These are phyloP conservation scores for Sanguinoderma infundibulare DNA, from an alignment of 1,284 basidiomycete species.

Conservation along the genomic window DNA sequence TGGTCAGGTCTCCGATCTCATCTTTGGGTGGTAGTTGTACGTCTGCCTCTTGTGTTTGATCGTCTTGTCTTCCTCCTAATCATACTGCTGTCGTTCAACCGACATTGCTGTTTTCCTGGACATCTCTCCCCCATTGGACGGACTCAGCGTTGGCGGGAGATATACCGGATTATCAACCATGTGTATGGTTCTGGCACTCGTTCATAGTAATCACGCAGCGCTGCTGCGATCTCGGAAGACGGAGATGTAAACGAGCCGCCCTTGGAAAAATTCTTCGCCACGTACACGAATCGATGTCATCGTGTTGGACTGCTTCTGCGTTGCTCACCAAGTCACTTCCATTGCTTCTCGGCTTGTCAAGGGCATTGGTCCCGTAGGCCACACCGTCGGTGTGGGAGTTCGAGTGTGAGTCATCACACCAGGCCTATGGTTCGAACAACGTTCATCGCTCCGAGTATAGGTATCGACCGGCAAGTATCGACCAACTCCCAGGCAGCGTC, in stretches of 20 bases:
- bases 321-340: no score
- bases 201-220: not conserved
- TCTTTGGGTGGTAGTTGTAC: conserved; percentile 69
- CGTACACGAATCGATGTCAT: not conserved
- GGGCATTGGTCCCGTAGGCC: not conserved
- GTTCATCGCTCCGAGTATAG: no score
- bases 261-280: not conserved
- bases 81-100: not conserved
- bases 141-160: not conserved
- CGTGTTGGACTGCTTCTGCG: not conserved
- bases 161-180: not conserved
- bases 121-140: not conserved
- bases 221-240: not conserved
- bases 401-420: no score
- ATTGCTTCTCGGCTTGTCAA: no score
- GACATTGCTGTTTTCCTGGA: not conserved
- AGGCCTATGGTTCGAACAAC: no score
- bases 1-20: conserved; percentile 75
- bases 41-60: conserved; percentile 27
- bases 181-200: not conserved
- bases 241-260: not conserved
- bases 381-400: no score
- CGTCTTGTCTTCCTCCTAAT: not conserved
- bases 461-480: no score
- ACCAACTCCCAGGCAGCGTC: no score